Evolutionary conservation across 164 flowering plant genomes (phyloP).

Genomic region (Protea cynaroides): DNA sequence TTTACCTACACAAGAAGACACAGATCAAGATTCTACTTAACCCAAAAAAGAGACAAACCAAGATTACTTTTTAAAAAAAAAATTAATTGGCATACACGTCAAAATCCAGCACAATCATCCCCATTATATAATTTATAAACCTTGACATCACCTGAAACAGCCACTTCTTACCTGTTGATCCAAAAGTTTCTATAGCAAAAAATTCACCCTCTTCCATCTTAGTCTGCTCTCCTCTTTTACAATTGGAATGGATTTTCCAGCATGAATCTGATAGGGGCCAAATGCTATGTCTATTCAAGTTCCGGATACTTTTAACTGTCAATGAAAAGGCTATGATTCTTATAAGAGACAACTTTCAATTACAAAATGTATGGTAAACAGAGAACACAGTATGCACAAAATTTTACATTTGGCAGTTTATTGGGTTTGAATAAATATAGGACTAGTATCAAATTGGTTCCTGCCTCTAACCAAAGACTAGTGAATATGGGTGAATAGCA

Average conservation of each 20-base stretch:
- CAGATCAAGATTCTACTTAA: too few relatives aligned
- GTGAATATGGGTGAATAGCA: too few relatives aligned
- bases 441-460: background rate
- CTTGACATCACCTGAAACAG: background rate
- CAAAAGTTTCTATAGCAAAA: conserved; percentile 96
- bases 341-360: too few relatives aligned
- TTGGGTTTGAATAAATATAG: background rate
- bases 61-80: too few relatives aligned
- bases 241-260: conserved; percentile 96
- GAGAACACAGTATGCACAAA: background rate
- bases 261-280: conserved; percentile 92
- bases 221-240: conserved; percentile 98
- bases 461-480: too few relatives aligned
- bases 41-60: too few relatives aligned
- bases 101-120: background rate
- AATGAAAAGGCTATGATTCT: conserved; percentile 7
- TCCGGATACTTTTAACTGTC: conserved; percentile 93
- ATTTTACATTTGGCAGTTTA: background rate
- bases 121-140: background rate
- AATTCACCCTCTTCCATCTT: conserved; percentile 99
- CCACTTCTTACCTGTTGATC: conserved; percentile 64
- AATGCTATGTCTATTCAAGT: conserved; percentile 98
- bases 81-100: too few relatives aligned
- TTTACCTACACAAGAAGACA: conserved; percentile 54
- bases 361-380: background rate